Conservation (phyloP, 805 yeast genomes). For the Candida fluviatilis region DNA sequence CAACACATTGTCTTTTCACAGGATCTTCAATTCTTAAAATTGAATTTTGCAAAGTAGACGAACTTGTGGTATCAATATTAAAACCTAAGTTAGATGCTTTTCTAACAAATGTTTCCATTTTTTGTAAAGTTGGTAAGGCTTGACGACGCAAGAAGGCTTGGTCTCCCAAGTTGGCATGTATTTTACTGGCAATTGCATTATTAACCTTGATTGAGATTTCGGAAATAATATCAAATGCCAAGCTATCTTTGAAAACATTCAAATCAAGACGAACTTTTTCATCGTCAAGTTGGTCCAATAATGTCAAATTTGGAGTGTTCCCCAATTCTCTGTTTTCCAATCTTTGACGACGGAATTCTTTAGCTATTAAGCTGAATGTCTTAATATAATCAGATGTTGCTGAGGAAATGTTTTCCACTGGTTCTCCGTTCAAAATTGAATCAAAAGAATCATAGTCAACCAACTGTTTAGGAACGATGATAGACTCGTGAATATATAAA, state of each 20-base stretch:
- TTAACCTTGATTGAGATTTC: conserved; percentile 82
- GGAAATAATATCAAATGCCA: conserved; percentile 55
- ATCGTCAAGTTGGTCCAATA: conserved; percentile 81
- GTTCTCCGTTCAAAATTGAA: conserved; percentile 36
- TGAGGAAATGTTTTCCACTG: conserved; percentile 32
- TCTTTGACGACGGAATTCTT: conserved; percentile 68
- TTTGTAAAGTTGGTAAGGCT: conserved; percentile 74
- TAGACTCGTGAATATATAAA: conserved; percentile 71
- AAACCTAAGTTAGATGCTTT: conserved; percentile 65
- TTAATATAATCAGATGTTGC: conserved; percentile 64
- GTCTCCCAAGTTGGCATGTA: conserved; percentile 74
- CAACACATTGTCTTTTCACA: conserved; percentile 65
- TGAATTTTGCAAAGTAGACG: conserved; percentile 69
- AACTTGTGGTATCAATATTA: conserved; percentile 66
- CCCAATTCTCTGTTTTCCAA: conserved; percentile 47
- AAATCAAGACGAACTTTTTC: conserved; percentile 69
- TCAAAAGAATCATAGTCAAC: conserved; percentile 56
- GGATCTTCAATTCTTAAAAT: conserved; percentile 61
- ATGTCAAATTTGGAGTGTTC: conserved; percentile 51
- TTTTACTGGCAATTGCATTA: conserved; percentile 76
- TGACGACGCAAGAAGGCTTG: conserved; percentile 83
- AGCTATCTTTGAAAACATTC: conserved; percentile 63
- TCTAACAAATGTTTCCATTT: conserved; percentile 73
- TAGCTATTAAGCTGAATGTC: conserved; percentile 60
- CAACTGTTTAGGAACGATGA: conserved; percentile 58